Conservation (phyloP, 1,284 basidiomycete species). For the Boletus sp. region DNA sequence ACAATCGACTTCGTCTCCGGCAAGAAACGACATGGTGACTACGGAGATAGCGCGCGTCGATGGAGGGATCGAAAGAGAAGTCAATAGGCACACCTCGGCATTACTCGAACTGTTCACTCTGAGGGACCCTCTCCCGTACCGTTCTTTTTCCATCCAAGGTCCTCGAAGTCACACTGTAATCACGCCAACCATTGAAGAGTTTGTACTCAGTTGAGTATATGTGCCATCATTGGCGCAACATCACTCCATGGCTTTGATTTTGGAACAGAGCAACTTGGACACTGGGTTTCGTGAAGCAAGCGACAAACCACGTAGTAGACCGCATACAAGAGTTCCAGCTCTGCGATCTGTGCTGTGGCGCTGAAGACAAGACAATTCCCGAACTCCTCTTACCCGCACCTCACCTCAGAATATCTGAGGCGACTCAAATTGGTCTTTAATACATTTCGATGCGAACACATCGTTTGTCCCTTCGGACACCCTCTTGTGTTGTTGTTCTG, state of each 20-base stretch:
- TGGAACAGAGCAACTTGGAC: background rate
- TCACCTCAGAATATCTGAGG: background rate
- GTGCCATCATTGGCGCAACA: slow-evolving; percentile 12
- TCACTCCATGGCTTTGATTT: slow-evolving; percentile 21
- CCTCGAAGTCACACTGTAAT: slow-evolving; percentile 16
- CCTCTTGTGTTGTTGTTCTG: slow-evolving; percentile 30
- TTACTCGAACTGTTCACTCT: no score
- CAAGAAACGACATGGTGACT: no score
- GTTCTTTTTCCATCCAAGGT: slow-evolving; percentile 29
- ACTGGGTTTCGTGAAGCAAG: slow-evolving; percentile 12
- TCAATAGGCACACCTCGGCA: no score
- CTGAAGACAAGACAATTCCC: background rate
- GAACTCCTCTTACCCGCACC: slow-evolving; percentile 5
- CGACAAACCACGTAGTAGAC: slow-evolving; percentile 21
- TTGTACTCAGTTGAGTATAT: slow-evolving; percentile 29
- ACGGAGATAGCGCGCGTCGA: no score
- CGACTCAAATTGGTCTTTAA: background rate
- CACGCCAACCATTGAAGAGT: slow-evolving; percentile 2
- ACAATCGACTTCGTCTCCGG: no score
- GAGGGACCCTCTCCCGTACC: no score
- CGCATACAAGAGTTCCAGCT: slow-evolving; percentile 19
- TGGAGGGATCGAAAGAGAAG: no score
- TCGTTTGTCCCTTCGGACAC: slow-evolving; percentile 31
- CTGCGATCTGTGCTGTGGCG: no score
- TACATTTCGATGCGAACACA: slow-evolving; percentile 18